Conservation (phyloP, 129 eudicot species). For the Helichrysum umbraculigerum region DNA sequence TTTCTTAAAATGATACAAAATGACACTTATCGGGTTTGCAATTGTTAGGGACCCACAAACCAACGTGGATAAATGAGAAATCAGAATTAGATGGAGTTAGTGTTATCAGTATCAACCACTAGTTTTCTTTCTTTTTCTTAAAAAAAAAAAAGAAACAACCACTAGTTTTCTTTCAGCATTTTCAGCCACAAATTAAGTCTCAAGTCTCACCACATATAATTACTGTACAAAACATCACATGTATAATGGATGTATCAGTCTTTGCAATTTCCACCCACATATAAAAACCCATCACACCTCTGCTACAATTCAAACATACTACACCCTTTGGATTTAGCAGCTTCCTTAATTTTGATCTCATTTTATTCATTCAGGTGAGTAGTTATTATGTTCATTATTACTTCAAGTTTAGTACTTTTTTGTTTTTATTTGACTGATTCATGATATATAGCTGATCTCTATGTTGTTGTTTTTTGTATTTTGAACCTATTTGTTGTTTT, state of each 20-base stretch:
- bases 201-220: not conserved
- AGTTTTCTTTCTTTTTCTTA: constrained; percentile 19
- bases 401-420: too few relatives aligned
- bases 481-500: too few relatives aligned
- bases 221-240: not conserved
- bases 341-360: too few relatives aligned
- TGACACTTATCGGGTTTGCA: too few relatives aligned
- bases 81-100: constrained; percentile 32
- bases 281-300: not conserved
- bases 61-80: constrained; percentile 31
- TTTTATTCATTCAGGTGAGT: too few relatives aligned
- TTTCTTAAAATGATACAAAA: too few relatives aligned
- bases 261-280: constrained; percentile 6
- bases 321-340: too few relatives aligned
- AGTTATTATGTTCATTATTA: too few relatives aligned
- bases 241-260: not conserved
- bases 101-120: constrained; percentile 27
- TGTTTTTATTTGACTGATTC: too few relatives aligned
- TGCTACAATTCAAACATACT: not conserved
- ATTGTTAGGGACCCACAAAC: constrained; percentile 13
- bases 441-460: too few relatives aligned
- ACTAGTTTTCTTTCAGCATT: constrained; percentile 27
- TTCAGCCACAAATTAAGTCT: constrained; percentile 37
- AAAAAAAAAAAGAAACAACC: too few relatives aligned
- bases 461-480: too few relatives aligned